These are phyloP conservation scores for Camillea tinctor DNA, from an alignment of 2,329 filamentous ascomycete species.

Conservation along the genomic window DNA sequence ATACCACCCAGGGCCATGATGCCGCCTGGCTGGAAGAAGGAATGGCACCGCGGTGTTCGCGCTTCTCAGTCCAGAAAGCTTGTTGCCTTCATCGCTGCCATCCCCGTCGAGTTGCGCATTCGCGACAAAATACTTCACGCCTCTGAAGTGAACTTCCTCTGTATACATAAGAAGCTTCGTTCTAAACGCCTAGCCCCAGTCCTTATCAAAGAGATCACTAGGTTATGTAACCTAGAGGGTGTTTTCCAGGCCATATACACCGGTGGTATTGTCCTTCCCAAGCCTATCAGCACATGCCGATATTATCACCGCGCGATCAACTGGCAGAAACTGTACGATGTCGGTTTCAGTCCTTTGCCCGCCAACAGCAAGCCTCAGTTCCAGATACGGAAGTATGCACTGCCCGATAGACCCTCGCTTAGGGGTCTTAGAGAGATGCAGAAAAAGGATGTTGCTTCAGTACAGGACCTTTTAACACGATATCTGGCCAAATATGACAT, in stretches of 20 bases:
- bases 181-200: slow-evolving; percentile 89
- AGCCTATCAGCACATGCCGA: slow-evolving; percentile 85
- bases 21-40: slow-evolving; percentile 87
- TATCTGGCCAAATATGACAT: slow-evolving; percentile 82
- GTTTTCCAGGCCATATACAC: slow-evolving; percentile 97
- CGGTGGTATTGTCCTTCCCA: slow-evolving; percentile 85
- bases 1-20: slow-evolving; percentile 73
- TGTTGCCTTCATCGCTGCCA: slow-evolving; percentile 93
- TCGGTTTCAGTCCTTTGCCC: slow-evolving; percentile 89
- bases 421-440: slow-evolving; percentile 80
- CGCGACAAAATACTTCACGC: slow-evolving; percentile 72
- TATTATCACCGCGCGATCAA: slow-evolving; percentile 94
- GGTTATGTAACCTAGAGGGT: slow-evolving; percentile 80
- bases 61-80: slow-evolving; percentile 80
- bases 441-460: slow-evolving; percentile 71
- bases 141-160: slow-evolving; percentile 97
- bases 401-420: slow-evolving; percentile 72
- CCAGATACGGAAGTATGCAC: slow-evolving; percentile 81
- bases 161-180: slow-evolving; percentile 96
- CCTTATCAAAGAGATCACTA: slow-evolving; percentile 96
- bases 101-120: slow-evolving; percentile 80
- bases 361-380: slow-evolving; percentile 77
- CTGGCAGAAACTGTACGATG: slow-evolving; percentile 94
- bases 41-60: slow-evolving; percentile 94
- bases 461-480: slow-evolving; percentile 70